Evolutionary conservation across 2,329 filamentous ascomycete species (phyloP), one percentile per base, ranked within the genome.

Genomic region (Fusarium sp.): DNA sequence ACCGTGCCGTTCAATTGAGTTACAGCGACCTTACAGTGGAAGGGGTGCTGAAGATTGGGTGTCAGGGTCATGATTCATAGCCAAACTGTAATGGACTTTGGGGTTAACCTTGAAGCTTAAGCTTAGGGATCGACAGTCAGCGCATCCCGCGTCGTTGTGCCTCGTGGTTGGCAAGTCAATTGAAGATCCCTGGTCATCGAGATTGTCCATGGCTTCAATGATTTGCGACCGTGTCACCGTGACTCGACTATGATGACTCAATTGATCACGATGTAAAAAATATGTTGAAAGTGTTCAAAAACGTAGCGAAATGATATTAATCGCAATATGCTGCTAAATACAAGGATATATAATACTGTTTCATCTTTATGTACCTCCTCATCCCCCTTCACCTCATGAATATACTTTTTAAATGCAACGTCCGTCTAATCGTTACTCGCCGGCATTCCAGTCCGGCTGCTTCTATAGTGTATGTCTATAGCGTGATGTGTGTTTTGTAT

Each of bases 281-380:
- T 3, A 24, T 24, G 11, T 25, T 11, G 9, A 41, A 29, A 20
- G 13, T 47, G 4, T 40, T 40, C 20, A 22, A 27, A 29, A 65
- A 59, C 18, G 41, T 65, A 32, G 61, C 54, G 56, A 51, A 67
- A 66, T 66, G 16, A 67, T 62, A 66, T 66, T 66, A 66, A 61
- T 46, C 62, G 53, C 40, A 44, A 55, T 38, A 51, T 67, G 49
- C 63, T 67, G 54, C 49, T 67, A 66, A 66, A 66, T 67, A 66
- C 56, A 66, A 67, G 63, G 63, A 66, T 66, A 66, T 64, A 64
- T 62, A 60, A 65, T 67, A 57, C 62, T 67, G 48, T 62, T 49
- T 62, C 65, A 41, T 49, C 49, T 32, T 54, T 55, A 66, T 66
- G 55, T 67, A 67, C 62, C 49, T 45, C 40, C 44, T 32, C 25